Percentiles rank a stretch among this genome's conserved stretches.
Conservation (phyloP, 2,329 filamentous ascomycete genomes). For the Clonostachys rosea region DNA sequence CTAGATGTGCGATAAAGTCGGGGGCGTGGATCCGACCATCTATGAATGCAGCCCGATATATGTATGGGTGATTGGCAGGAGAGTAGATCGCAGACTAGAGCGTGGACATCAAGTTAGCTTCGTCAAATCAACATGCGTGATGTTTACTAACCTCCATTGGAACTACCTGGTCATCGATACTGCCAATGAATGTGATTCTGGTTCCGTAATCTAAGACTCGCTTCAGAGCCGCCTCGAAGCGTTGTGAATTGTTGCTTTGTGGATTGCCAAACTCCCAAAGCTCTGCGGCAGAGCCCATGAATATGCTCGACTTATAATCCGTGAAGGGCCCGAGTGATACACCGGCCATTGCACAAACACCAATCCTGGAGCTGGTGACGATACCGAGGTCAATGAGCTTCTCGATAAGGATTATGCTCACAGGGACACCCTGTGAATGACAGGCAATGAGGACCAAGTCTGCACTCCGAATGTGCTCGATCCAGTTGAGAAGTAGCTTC, state of each 20-base stretch:
- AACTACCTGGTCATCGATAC: constrained; percentile 95
- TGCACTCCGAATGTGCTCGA: constrained; percentile 80
- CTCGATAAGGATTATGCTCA: constrained; percentile 85
- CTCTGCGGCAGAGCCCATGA: constrained; percentile 89
- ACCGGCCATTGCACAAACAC: constrained; percentile 85
- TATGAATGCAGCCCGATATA: constrained; percentile 93
- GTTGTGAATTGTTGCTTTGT: constrained; percentile 74
- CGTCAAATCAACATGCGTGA: background rate
- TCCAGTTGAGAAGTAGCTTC: constrained; percentile 93
- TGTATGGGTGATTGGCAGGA: constrained; percentile 82
- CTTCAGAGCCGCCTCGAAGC: constrained; percentile 73
- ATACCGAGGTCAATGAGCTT: constrained; percentile 90
- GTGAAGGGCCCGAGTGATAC: constrained; percentile 91
- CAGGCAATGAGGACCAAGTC: constrained; percentile 91
- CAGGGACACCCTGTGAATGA: constrained; percentile 93
- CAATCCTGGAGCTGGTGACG: constrained; percentile 70
- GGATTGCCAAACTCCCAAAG: constrained; percentile 89
- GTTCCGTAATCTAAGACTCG: constrained; percentile 74
- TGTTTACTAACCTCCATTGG: constrained; percentile 67
- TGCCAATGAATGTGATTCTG: constrained; percentile 82
- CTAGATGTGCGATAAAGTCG: constrained; percentile 88
- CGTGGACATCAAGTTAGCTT: background rate
- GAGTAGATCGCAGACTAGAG: constrained; percentile 78
- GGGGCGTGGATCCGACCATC: constrained; percentile 89
- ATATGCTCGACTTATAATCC: constrained; percentile 83